These are phyloP conservation scores for Acephala macrosclerotiorum DNA, from an alignment of 2,329 filamentous ascomycete genomes.

Conservation along the genomic window DNA sequence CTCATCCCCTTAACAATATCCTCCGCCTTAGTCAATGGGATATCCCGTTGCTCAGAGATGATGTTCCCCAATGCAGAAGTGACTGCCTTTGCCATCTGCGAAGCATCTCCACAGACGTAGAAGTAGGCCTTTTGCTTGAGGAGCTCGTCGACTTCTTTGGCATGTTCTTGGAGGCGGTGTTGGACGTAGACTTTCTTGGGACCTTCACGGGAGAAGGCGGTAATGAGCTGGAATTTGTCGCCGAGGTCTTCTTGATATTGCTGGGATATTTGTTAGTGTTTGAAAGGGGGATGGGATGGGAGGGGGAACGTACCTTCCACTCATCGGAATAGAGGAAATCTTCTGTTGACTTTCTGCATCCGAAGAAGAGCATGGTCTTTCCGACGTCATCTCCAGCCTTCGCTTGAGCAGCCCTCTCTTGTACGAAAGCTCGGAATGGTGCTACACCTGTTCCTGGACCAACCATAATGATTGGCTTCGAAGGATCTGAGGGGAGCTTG, in stretches of 20 bases:
- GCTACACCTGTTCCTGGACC: conserved; percentile 96
- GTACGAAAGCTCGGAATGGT: conserved; percentile 93
- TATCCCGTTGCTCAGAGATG: conserved; percentile 81
- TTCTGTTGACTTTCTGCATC: conserved; percentile 85
- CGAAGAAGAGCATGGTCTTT: conserved; percentile 91
- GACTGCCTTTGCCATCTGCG: conserved; percentile 95
- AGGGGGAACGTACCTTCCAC: conserved; percentile 78
- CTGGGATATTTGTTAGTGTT: conserved; percentile 54
- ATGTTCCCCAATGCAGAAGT: conserved; percentile 88
- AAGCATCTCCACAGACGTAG: conserved; percentile 97
- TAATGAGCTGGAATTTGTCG: conserved; percentile 88
- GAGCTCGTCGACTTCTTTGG: conserved; percentile 85
- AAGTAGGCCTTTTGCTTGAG: conserved; percentile 89
- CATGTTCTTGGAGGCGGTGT: conserved; percentile 84
- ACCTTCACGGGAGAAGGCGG: conserved; percentile 91
- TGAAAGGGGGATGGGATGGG: background rate
- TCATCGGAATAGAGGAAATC: conserved; percentile 93
- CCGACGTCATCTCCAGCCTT: conserved; percentile 84
- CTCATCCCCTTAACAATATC: conserved; percentile 98
- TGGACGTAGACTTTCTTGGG: conserved; percentile 96
- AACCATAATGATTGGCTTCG: conserved; percentile 94
- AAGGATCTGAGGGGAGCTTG: conserved; percentile 94
- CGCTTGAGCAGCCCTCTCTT: conserved; percentile 87
- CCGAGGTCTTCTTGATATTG: conserved; percentile 84
- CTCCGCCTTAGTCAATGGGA: conserved; percentile 87